Conservation (phyloP, 257 asterid species). For the Prunella vulgaris region DNA sequence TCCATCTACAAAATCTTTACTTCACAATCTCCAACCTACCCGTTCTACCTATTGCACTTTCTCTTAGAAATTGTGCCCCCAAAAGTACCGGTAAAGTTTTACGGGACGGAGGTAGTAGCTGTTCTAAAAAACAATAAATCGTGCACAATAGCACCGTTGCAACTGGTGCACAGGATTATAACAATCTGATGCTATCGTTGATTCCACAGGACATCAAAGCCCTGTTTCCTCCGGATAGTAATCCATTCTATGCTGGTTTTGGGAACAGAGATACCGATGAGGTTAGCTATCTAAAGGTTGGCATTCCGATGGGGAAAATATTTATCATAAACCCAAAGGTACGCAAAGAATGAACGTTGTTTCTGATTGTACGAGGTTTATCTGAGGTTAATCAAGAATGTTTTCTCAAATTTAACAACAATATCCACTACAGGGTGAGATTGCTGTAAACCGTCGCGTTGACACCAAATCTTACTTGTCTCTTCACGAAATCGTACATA, state of each 20-base stretch:
- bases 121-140: neutral
- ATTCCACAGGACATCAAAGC: conserved; percentile 72
- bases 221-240: conserved; percentile 72
- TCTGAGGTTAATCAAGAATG: neutral
- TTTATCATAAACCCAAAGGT: conserved; percentile 95
- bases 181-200: neutral
- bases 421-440: conserved; percentile 72
- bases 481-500: conserved; percentile 68
- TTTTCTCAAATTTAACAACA: conserved; percentile 6
- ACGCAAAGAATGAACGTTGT: neutral
- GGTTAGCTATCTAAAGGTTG: conserved; percentile 89
- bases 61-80: too few relatives aligned
- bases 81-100: too few relatives aligned
- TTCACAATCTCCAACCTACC: too few relatives aligned
- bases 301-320: conserved; percentile 85
- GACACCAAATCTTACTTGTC: conserved; percentile 69
- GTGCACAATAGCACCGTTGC: neutral
- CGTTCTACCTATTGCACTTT: too few relatives aligned
- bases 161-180: neutral
- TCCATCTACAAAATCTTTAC: too few relatives aligned
- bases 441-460: conserved; percentile 65
- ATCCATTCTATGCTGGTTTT: conserved; percentile 97
- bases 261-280: conserved; percentile 97
- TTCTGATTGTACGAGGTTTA: neutral
- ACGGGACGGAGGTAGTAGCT: too few relatives aligned